Evolutionary conservation across 495 filamentous ascomycete species (phyloP), one percentile per base, ranked within the genome.

Genomic region (Choiromyces venosus): DNA sequence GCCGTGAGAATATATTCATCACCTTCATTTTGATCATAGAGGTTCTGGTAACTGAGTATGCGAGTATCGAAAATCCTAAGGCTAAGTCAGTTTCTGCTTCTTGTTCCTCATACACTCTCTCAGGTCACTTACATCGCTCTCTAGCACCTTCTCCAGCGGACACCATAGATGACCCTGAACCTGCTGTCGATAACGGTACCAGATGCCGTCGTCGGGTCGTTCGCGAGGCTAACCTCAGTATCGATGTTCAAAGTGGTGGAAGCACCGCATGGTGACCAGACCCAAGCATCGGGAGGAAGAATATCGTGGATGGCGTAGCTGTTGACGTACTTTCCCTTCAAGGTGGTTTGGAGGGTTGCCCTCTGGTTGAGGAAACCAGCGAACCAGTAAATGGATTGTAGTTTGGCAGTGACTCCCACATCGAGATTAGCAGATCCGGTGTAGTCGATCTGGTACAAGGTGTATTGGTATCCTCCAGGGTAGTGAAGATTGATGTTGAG

Each of bases 371-470:
- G 83, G 65, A 84, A 83, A 81, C 86, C 85, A 69, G 82, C 84
- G n/a, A n/a, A n/a, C n/a, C n/a, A n/a, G n/a, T n/a, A n/a, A n/a
- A n/a, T n/a, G n/a, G n/a, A n/a, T n/a, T 85, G 84, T 80, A 87
- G 87, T 75, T 79, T 84, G 37, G 86, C 87, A 16, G 86, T 88
- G 66, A 88, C 85, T 46, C 85, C 85, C 66, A 69, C 46, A 68
- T 87, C 86, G 52, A 88, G 82, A 79, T 84, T 84, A 0, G 86
- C 87, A 68, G 83, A 88, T 73, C 87, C 87, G 84, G 87, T 86
- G 84, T 88, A 88, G 9, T 85, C 86, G 71, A 83, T 84, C 71
- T 86, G 83, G 70, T 87, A 82, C 37, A 88, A 81, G 44, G 86
- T n/a, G n/a, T n/a, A n/a, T n/a, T n/a, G n/a, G n/a, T n/a, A n/a